Base-by-base conservation (phyloP, 805 yeast species). In the Saturnispora hagleri region DNA sequence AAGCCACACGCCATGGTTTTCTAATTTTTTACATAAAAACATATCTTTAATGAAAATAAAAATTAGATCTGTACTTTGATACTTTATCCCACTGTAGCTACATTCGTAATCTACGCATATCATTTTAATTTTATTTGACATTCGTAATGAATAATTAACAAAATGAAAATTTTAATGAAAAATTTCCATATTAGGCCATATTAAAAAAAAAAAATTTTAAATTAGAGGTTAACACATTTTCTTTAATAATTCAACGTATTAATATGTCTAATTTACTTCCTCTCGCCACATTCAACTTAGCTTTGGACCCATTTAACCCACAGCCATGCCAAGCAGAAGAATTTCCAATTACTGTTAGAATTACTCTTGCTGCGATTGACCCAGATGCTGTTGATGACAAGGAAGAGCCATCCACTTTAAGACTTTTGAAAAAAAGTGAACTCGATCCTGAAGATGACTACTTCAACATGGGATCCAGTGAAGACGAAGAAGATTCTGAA, bases 1-100 rank as follows among this genome's bases (percentile, higher is more conserved):
- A 89, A 79, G 76, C 99, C 98, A 70, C 98, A 91, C 77, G 83
- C 86, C 73, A 87, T 93, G 85, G 89, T 87, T 81, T 91, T 93
- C 77, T 91, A 89, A 85, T 48, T 55, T 22, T 45, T 45, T 53
- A 51, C 47, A 49, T 49, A 47, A 28, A 43, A 38, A 43, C 36
- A 36, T 36, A 22, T 20, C 24, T 26, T 44, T 31, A 44, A 31
- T 44, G 43, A 45, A 42, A 53, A 53, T 48, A 53, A 46, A 50
- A 53, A 46, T 53, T 43, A 43, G 35, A 43, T 43, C 46, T 43
- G 46, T 43, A 43, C 20, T 22, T 27, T 27, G 26, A n/a, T 41
- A 7, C 12, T 36, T 20, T 38, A 38, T 6, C 42, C 13, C 13
- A 38, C 22, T 38, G 22, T 38, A 38, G 22, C 12, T 20, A 9